Conservation (phyloP, 2,329 filamentous ascomycete species). For the Ascochyta rabiei region DNA sequence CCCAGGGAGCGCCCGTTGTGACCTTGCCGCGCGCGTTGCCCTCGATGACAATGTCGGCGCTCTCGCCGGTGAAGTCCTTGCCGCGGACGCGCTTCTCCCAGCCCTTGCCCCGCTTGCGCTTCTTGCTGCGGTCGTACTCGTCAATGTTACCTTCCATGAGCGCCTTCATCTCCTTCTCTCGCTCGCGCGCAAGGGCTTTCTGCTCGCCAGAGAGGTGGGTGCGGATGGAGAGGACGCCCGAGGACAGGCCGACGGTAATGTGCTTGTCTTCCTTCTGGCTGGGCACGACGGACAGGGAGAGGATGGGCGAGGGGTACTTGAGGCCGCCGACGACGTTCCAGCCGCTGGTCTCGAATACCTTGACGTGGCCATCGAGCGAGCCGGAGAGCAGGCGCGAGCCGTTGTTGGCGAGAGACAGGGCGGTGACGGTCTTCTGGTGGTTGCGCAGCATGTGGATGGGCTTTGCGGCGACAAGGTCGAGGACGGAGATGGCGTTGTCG, state of each 20-base stretch:
- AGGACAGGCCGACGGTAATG: slow-evolving; percentile 92
- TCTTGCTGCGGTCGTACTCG: slow-evolving; percentile 75
- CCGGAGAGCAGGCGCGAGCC: slow-evolving; percentile 83
- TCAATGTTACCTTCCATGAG: slow-evolving; percentile 79
- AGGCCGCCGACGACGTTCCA: slow-evolving; percentile 97
- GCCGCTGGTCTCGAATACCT: slow-evolving; percentile 89
- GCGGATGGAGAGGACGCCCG: slow-evolving; percentile 86
- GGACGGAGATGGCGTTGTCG: slow-evolving; percentile 84
- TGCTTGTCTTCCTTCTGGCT: slow-evolving; percentile 82
- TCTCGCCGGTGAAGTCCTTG: slow-evolving; percentile 82
- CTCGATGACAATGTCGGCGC: slow-evolving; percentile 86
- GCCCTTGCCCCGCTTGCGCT: slow-evolving; percentile 64
- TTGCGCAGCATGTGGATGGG: slow-evolving; percentile 87
- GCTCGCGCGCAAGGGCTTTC: slow-evolving; percentile 75
- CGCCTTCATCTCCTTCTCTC: slow-evolving; percentile 83
- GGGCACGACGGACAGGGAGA: slow-evolving; percentile 79
- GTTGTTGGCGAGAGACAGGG: slow-evolving; percentile 79
- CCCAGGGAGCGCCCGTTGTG: slow-evolving; percentile 76
- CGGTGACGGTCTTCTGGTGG: slow-evolving; percentile 97
- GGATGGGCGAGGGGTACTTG: slow-evolving; percentile 91
- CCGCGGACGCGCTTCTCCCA: slow-evolving; percentile 69
- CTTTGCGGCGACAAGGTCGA: slow-evolving; percentile 90
- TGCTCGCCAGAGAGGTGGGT: slow-evolving; percentile 86
- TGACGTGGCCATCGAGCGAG: slow-evolving; percentile 93
- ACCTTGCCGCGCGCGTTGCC: slow-evolving; percentile 68